Evolutionary conservation across 768 basidiomycete genomes (phyloP).

Genomic region (Holtermanniella nyarrowii): DNA sequence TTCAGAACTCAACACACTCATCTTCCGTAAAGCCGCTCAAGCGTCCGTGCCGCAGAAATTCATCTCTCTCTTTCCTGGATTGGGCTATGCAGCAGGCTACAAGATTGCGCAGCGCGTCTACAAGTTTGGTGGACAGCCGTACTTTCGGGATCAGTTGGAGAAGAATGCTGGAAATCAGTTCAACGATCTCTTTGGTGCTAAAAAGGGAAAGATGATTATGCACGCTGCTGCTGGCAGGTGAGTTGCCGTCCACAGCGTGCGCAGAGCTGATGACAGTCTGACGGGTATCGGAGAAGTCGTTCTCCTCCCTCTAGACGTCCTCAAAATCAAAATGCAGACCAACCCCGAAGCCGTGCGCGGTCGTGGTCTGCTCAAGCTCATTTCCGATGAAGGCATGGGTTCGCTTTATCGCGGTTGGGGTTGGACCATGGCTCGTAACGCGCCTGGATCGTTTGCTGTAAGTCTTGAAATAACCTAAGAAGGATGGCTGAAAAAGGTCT

Average conservation of each 20-base stretch:
- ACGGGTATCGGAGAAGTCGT: slow-evolving; percentile 93
- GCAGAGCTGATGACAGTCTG: slow-evolving; percentile 40
- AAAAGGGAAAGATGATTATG: slow-evolving; percentile 90
- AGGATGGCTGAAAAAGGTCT: background rate
- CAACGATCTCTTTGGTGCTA: slow-evolving; percentile 76
- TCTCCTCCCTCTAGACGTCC: slow-evolving; percentile 86
- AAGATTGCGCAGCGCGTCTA: slow-evolving; percentile 87
- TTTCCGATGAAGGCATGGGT: slow-evolving; percentile 74
- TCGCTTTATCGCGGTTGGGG: slow-evolving; percentile 95
- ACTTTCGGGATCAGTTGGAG: slow-evolving; percentile 84
- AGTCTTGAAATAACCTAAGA: slow-evolving; percentile 36
- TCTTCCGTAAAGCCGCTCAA: slow-evolving; percentile 75
- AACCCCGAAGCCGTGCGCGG: slow-evolving; percentile 98
- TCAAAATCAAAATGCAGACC: slow-evolving; percentile 94
- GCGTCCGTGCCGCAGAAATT: slow-evolving; percentile 60
- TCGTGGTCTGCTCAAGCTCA: slow-evolving; percentile 76
- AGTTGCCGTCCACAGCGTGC: slow-evolving; percentile 21
- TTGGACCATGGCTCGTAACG: slow-evolving; percentile 97
- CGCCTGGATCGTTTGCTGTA: slow-evolving; percentile 89
- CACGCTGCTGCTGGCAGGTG: slow-evolving; percentile 91
- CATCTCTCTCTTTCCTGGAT: slow-evolving; percentile 85
- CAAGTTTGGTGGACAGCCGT: slow-evolving; percentile 98
- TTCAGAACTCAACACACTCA: slow-evolving; percentile 57
- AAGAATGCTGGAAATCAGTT: slow-evolving; percentile 72
- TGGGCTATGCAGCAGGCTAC: slow-evolving; percentile 97